Conservation (phyloP, 2,329 filamentous ascomycete species). For the Geosmithia putterillii region DNA sequence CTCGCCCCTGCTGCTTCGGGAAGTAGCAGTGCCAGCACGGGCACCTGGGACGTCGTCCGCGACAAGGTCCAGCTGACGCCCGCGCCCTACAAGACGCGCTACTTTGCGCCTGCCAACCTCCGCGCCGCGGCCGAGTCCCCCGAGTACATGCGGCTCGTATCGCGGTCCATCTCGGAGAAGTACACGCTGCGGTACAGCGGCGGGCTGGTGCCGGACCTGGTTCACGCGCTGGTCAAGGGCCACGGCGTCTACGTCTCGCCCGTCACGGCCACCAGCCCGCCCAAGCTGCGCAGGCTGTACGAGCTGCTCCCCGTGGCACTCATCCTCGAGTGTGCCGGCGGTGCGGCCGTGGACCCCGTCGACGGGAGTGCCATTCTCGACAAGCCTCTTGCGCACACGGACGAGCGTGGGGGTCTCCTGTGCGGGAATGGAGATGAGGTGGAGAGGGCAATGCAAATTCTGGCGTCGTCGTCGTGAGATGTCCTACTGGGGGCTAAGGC, state of each 20-base stretch:
- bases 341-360: conserved; percentile 37
- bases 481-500: too few species aligned
- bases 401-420: conserved; percentile 36
- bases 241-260: conserved; percentile 50
- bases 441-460: conserved; percentile 8
- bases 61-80: conserved; percentile 21
- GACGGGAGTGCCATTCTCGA: conserved; percentile 23
- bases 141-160: conserved; percentile 35
- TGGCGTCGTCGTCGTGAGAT: too few species aligned
- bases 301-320: conserved; percentile 49
- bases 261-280: conserved; percentile 34
- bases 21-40: not conserved
- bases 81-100: conserved; percentile 32
- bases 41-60: conserved; percentile 25
- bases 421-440: conserved; percentile 40
- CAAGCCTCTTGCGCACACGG: conserved; percentile 21
- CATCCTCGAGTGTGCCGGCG: conserved; percentile 47
- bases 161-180: conserved; percentile 33
- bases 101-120: conserved; percentile 52
- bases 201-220: conserved; percentile 48
- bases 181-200: conserved; percentile 51
- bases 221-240: conserved; percentile 46
- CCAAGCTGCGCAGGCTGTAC: conserved; percentile 47
- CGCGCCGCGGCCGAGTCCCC: conserved; percentile 39
- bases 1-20: not conserved